Evolutionary conservation across 768 basidiomycete species (phyloP), one percentile per base, ranked within the genome.

Genomic region (Hericium coralloides): DNA sequence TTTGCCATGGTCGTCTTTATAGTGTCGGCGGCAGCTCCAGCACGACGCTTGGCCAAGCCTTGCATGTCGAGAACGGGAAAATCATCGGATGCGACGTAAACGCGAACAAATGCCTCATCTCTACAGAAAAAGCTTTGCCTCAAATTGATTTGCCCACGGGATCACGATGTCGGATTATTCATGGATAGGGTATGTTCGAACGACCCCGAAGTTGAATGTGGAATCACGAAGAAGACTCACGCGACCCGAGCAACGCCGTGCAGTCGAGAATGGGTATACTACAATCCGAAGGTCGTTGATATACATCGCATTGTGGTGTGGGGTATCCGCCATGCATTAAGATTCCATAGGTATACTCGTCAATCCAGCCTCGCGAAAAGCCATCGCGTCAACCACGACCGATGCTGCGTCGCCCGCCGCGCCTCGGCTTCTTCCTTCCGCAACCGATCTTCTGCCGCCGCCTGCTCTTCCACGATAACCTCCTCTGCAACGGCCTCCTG

Each of bases 301-400:
- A 31, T 31, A 31, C 31, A 31, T 31, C 31, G 31, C 31, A 31
- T 31, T 31, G 31, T 31, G 31, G 31, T 31, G 6, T 31, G 2
- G 31, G 31, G 31, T 31, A 31, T 31, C 31, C 31, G 31, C 31
- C 31, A 31, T 31, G 31, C 31, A 31, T 31, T 31, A 31, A 31
- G 31, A 53, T 25, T 18, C 20, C 10, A 31, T 2, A 31, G 31
- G 31, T 31, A 7, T 31, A 1, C 25, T 20, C 37, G 20, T 59
- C 58, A 55, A 45, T 48, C 41, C 56, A 48, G n/a, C 59, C 74
- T 53, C 63, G 71, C 74, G 67, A 83, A 87, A 76, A 85, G 78
- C 85, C 84, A 87, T 37, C 82, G 77, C 39, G 78, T 81, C 60
- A 84, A 69, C 83, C 83, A 83, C 12, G 83, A 79, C 61, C 77